Conservation (phyloP, 352 stramenopile species). For the Phytopythium boreale region DNA sequence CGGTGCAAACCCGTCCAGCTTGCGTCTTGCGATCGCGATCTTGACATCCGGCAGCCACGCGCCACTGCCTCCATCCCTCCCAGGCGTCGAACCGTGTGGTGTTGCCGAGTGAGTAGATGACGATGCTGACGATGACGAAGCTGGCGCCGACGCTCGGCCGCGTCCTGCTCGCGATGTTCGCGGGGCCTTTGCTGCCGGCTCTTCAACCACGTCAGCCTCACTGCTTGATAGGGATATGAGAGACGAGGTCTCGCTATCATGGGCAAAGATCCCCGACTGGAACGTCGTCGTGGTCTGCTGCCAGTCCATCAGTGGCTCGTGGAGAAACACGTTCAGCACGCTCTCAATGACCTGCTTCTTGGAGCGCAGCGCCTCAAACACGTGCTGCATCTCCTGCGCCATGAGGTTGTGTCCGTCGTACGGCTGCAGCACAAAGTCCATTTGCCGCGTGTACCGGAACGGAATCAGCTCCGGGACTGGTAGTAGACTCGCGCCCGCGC, state of each 20-base stretch:
- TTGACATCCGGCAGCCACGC: slow-evolving; percentile 77
- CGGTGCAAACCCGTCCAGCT: slow-evolving; percentile 77
- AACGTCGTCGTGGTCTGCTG: slow-evolving; percentile 65
- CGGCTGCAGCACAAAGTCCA: slow-evolving; percentile 66
- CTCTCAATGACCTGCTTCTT: slow-evolving; percentile 84
- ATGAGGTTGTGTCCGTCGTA: slow-evolving; percentile 68
- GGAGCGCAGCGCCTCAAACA: slow-evolving; percentile 78
- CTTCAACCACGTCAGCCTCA: slow-evolving; percentile 9
- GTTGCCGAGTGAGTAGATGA: background rate
- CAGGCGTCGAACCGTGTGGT: background rate
- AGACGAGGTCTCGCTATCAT: background rate
- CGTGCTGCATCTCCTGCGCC: slow-evolving; percentile 79
- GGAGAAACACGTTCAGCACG: slow-evolving; percentile 90
- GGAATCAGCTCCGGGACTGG: slow-evolving; percentile 89
- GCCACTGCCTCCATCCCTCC: slow-evolving; percentile 7
- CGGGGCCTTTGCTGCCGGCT: background rate
- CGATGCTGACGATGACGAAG: slow-evolving; percentile 2
- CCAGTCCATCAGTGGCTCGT: slow-evolving; percentile 92
- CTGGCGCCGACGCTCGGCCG: background rate
- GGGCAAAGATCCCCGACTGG: slow-evolving; percentile 53
- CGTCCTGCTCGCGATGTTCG: slow-evolving; percentile 1
- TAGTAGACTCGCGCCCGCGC: slow-evolving; percentile 74
- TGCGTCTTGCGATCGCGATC: slow-evolving; percentile 67
- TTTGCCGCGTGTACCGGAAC: slow-evolving; percentile 86
- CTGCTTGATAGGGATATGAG: background rate